A percentile compares a stretch with the other conserved stretches of the same genome.
These are phyloP conservation scores for Microdochium paspali DNA, from an alignment of 2,329 filamentous ascomycete genomes.

Conservation along the genomic window DNA sequence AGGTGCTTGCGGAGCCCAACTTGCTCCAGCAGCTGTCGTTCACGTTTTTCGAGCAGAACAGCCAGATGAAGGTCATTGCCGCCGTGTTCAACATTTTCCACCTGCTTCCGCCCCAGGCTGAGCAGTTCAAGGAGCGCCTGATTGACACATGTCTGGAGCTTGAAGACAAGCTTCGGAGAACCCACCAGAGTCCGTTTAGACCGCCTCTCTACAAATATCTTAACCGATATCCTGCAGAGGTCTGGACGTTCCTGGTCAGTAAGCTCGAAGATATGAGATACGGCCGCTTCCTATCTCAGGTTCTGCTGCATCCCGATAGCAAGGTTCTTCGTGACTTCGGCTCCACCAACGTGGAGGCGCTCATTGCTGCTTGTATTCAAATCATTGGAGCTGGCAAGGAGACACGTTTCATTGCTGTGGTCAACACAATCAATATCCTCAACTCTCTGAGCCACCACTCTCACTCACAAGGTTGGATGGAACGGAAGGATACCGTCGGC, in stretches of 20 bases:
- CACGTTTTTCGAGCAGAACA: conserved; percentile 85
- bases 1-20: conserved; percentile 73
- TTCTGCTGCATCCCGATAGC: conserved; percentile 68
- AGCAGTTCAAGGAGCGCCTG: conserved; percentile 81
- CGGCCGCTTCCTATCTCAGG: conserved; percentile 83
- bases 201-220: conserved; percentile 86
- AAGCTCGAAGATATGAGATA: conserved; percentile 79
- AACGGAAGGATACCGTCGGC: conserved; percentile 48
- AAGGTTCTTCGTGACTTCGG: conserved; percentile 65
- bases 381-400: conserved; percentile 57
- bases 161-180: conserved; percentile 75
- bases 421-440: conserved; percentile 82
- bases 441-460: conserved; percentile 65
- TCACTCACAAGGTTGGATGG: conserved; percentile 61
- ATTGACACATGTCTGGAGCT: conserved; percentile 86
- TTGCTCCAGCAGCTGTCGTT: conserved; percentile 87
- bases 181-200: conserved; percentile 85
- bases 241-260: conserved; percentile 70
- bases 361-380: conserved; percentile 60
- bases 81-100: conserved; percentile 97
- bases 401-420: conserved; percentile 56
- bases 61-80: conserved; percentile 87
- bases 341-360: conserved; percentile 59
- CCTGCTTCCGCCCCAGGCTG: conserved; percentile 81
- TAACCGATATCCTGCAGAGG: conserved; percentile 83